Evolutionary conservation across 257 asterid species (phyloP).

Genomic region (Nicotiana attenuata): DNA sequence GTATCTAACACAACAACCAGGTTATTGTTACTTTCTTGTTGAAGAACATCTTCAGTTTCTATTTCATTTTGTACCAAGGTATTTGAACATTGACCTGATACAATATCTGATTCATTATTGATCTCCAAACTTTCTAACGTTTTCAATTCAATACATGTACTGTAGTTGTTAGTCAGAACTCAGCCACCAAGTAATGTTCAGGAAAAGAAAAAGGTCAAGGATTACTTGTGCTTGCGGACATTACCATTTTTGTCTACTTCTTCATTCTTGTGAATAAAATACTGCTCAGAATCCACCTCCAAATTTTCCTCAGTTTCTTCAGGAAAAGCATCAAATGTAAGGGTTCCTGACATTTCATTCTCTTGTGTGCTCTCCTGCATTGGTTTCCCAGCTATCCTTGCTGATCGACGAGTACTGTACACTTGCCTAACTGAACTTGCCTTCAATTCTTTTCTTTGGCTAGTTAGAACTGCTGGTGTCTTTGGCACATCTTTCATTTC

Average conservation of each 20-base stretch:
- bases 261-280: slow-evolving; percentile 25
- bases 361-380: slow-evolving; percentile 15
- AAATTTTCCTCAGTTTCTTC: slow-evolving; percentile 20
- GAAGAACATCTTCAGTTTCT: neutral
- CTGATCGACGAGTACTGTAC: slow-evolving; percentile 58
- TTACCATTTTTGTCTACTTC: slow-evolving; percentile 35
- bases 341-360: slow-evolving; percentile 15
- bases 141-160: slow-evolving; percentile 6
- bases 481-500: slow-evolving; percentile 25
- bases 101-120: neutral
- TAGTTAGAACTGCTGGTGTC: slow-evolving; percentile 50
- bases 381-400: slow-evolving; percentile 56
- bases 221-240: neutral
- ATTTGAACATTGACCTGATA: neutral
- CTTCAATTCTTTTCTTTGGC: slow-evolving; percentile 37
- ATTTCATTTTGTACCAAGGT: neutral
- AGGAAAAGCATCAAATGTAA: slow-evolving; percentile 25
- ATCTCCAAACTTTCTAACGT: neutral
- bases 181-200: neutral
- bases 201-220: neutral
- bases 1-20: slow-evolving; percentile 1
- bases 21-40: neutral
- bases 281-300: slow-evolving; percentile 16
- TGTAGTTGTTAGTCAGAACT: neutral
- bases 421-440: slow-evolving; percentile 27